phyloP scores from a whole-genome alignment of 2,329 filamentous ascomycete genomes.

The Alternaria hordeiaustralica region DNA sequence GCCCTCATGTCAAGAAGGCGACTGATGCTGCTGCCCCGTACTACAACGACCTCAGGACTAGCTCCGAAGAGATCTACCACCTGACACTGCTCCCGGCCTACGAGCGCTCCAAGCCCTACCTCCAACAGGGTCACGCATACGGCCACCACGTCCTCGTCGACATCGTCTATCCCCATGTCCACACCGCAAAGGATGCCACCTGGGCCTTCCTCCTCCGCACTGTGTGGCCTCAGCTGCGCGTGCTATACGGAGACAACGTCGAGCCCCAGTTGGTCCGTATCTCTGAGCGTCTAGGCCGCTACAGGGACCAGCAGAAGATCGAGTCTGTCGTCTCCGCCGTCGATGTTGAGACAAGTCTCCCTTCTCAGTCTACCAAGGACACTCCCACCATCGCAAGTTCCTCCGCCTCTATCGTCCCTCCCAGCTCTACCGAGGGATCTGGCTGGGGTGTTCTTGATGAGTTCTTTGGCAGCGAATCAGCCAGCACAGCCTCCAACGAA shows the following conservation, averaged over 20 bases:
- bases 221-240: constrained; percentile 80
- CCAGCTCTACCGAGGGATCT: constrained; percentile 29
- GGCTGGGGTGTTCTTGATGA: constrained; percentile 43
- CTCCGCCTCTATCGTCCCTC: constrained; percentile 23
- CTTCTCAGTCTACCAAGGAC: constrained; percentile 23
- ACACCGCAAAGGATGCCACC: constrained; percentile 72
- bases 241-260: constrained; percentile 88
- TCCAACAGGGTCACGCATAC: constrained; percentile 69
- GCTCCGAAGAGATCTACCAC: constrained; percentile 71
- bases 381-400: constrained; percentile 30
- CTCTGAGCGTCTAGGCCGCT: constrained; percentile 82
- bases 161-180: constrained; percentile 74
- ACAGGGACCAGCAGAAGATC: constrained; percentile 69
- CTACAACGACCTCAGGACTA: constrained; percentile 69
- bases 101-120: constrained; percentile 74
- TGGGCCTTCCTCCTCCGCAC: constrained; percentile 75
- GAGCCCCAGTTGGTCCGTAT: constrained; percentile 95
- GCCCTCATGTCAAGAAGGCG: constrained; percentile 73
- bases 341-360: constrained; percentile 45
- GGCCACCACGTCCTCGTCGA: constrained; percentile 71
- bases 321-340: constrained; percentile 64
- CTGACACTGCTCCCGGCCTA: constrained; percentile 79
- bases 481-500: constrained; percentile 26
- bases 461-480: constrained; percentile 35
- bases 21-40: constrained; percentile 70